Evolutionary conservation across 441 rosid genomes (phyloP).

Genomic region (Dalechampia spathulata): DNA sequence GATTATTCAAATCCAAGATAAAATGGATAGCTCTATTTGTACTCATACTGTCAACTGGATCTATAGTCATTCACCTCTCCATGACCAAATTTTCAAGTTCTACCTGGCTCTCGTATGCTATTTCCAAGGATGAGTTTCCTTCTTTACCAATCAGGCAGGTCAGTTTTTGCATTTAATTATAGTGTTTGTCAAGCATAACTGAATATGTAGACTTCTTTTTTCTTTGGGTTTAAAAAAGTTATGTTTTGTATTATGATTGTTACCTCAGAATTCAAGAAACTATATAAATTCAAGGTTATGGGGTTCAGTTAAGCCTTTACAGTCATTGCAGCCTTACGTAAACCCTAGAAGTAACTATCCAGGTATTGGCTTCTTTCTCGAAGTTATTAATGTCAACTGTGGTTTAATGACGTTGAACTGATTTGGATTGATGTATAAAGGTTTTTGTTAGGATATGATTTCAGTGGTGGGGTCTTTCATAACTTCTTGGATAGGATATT

Average conservation of each 20-base stretch:
- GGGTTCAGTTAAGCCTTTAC: constrained; percentile 69
- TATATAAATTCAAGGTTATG: constrained; percentile 48
- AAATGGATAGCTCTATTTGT: constrained; percentile 82
- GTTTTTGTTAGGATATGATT: background rate
- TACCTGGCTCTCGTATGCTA: constrained; percentile 37
- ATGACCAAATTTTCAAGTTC: constrained; percentile 70
- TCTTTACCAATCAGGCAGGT: constrained; percentile 39
- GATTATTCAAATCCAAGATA: constrained; percentile 78
- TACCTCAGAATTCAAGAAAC: constrained; percentile 44
- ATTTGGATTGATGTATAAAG: background rate
- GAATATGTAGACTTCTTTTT: background rate
- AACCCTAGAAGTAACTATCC: constrained; percentile 71
- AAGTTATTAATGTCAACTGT: background rate
- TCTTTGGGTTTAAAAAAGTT: constrained; percentile 4
- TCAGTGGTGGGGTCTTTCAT: background rate
- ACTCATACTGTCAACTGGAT: constrained; percentile 64
- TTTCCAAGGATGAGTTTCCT: constrained; percentile 51
- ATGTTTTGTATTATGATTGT: constrained; percentile 8
- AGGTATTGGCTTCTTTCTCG: constrained; percentile 39
- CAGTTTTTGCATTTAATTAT: constrained; percentile 9
- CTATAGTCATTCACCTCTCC: constrained; percentile 70
- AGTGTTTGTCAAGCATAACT: background rate
- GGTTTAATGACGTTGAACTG: too few relatives aligned
- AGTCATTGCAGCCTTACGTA: constrained; percentile 88
- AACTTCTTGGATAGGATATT: too few relatives aligned